A percentile compares a stretch with the other conserved stretches of the same genome.
Conservation (phyloP, 371 early-diverging fungal species). For the Rhizopus delemar region DNA sequence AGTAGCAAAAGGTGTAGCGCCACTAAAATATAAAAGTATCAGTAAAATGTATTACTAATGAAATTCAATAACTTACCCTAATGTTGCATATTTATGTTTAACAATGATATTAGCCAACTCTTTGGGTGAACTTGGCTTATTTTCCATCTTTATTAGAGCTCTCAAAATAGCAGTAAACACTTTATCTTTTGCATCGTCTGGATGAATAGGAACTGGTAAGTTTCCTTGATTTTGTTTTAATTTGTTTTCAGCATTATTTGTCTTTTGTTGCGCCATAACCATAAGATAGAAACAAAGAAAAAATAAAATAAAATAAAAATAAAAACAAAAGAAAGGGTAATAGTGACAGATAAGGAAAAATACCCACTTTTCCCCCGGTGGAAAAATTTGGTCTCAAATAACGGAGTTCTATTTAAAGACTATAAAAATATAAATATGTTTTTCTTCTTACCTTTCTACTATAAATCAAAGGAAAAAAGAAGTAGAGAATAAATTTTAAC, state of each 20-base stretch:
- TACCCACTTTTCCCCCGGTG: not conserved
- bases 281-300: slow-evolving; percentile 1
- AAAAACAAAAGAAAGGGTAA: not conserved
- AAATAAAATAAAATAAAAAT: not conserved
- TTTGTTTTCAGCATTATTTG: not conserved
- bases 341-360: not conserved
- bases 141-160: slow-evolving; percentile 71
- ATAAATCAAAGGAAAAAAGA: no score
- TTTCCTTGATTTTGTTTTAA: not conserved
- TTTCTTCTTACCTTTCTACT: no score
- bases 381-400: slow-evolving; percentile 3
- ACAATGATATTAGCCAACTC: slow-evolving; percentile 78
- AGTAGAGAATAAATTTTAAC: no score
- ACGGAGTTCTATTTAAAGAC: not conserved
- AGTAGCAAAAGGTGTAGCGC: slow-evolving; percentile 89
- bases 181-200: slow-evolving; percentile 80
- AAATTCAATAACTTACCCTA: slow-evolving; percentile 57
- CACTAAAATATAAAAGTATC: slow-evolving; percentile 35
- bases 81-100: slow-evolving; percentile 71
- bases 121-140: slow-evolving; percentile 80
- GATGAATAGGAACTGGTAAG: slow-evolving; percentile 57
- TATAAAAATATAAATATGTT: not conserved
- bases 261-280: slow-evolving; percentile 2
- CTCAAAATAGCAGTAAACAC: slow-evolving; percentile 81
- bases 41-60: not conserved